A percentile compares a stretch with the other conserved stretches of the same genome.
phyloP scores from a whole-genome alignment of 1,139 yeast species.

The Zygosaccharomyces pseudobailii region DNA sequence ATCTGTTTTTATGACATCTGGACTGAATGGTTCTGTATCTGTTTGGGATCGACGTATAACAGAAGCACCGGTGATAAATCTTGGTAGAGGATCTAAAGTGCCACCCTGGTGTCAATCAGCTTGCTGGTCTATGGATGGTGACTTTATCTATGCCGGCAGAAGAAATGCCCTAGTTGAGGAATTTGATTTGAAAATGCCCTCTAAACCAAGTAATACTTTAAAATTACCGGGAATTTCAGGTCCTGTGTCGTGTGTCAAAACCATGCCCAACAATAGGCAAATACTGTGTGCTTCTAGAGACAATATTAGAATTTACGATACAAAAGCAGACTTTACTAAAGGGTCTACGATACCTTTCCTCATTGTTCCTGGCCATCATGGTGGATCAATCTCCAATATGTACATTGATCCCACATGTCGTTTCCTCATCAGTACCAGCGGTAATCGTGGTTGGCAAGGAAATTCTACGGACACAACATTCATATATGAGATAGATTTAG shows the following conservation, averaged over 20 bases:
- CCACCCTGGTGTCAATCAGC: slow-evolving; percentile 98
- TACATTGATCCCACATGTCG: slow-evolving; percentile 82
- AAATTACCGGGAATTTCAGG: slow-evolving; percentile 88
- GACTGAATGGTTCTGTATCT: slow-evolving; percentile 77
- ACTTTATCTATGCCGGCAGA: slow-evolving; percentile 75
- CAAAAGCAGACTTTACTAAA: slow-evolving; percentile 42
- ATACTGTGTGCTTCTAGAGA: slow-evolving; percentile 85
- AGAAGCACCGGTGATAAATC: slow-evolving; percentile 44
- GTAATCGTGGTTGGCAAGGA: slow-evolving; percentile 95
- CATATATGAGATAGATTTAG: slow-evolving; percentile 61
- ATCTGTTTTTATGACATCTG: slow-evolving; percentile 66
- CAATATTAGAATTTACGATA: slow-evolving; percentile 73
- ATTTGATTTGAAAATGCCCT: slow-evolving; percentile 59
- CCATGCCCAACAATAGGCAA: slow-evolving; percentile 79
- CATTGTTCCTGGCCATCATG: slow-evolving; percentile 62
- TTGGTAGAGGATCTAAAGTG: slow-evolving; percentile 57
- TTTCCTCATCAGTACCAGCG: slow-evolving; percentile 87
- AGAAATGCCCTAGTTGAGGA: slow-evolving; percentile 88
- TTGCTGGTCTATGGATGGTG: slow-evolving; percentile 85
- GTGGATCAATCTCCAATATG: slow-evolving; percentile 61
- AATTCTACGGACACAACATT: slow-evolving; percentile 71
- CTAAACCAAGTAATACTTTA: slow-evolving; percentile 53
- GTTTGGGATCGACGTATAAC: slow-evolving; percentile 74
- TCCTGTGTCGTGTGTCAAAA: slow-evolving; percentile 74
- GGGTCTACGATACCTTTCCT: slow-evolving; percentile 42